Evolutionary conservation across 2,329 filamentous ascomycete genomes (phyloP).

Genomic region (Rutstroemia sp.): DNA sequence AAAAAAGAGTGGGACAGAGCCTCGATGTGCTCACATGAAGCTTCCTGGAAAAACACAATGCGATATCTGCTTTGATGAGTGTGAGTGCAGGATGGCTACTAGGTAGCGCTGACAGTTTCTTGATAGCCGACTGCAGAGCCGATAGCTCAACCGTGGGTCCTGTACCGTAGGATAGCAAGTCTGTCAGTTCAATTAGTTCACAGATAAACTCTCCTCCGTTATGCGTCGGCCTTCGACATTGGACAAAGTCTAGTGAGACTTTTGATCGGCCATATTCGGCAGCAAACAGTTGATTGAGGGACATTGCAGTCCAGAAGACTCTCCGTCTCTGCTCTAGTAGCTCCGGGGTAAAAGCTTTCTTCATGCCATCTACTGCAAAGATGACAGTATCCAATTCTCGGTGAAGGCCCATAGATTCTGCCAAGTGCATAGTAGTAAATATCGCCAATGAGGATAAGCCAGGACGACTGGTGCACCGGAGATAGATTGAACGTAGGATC

Average conservation of each 20-base stretch:
- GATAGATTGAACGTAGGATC: conserved; percentile 24
- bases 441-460: conserved; percentile 24
- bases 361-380: conserved; percentile 6
- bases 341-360: conserved; percentile 4
- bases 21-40: conserved; percentile 5
- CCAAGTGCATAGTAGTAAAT: conserved; percentile 23
- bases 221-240: conserved; percentile 8
- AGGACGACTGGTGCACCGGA: conserved; percentile 22
- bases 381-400: conserved; percentile 18
- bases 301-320: conserved; percentile 19
- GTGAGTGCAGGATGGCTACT: not conserved
- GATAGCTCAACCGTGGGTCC: not conserved
- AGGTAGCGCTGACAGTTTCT: conserved; percentile 4
- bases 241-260: conserved; percentile 14
- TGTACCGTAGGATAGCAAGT: conserved; percentile 9
- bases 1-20: conserved; percentile 1
- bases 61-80: conserved; percentile 15
- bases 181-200: conserved; percentile 13
- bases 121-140: not conserved
- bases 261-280: conserved; percentile 19
- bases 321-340: conserved; percentile 15
- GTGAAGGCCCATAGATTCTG: conserved; percentile 26
- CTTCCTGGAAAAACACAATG: conserved; percentile 16
- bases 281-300: conserved; percentile 17
- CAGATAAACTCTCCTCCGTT: conserved; percentile 12